These are phyloP conservation scores for Melanomma pulvis-pyrius DNA, from an alignment of 495 filamentous ascomycete species.

Conservation along the genomic window DNA sequence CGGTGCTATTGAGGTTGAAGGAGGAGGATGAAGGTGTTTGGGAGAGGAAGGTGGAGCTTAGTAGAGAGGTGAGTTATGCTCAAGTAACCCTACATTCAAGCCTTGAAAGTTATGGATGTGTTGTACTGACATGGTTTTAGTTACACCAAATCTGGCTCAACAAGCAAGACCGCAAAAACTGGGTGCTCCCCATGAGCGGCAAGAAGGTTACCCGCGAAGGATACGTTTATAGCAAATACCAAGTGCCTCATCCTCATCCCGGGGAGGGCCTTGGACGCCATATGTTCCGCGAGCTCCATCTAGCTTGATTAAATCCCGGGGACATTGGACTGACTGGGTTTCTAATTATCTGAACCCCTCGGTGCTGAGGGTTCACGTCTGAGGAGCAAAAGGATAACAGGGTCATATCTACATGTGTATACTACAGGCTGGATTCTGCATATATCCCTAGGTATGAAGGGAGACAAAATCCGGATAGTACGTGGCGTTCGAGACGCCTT, in stretches of 20 bases:
- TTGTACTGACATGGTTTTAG: too few species aligned
- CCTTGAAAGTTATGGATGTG: not conserved
- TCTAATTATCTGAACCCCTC: too few species aligned
- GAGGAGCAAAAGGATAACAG: too few species aligned
- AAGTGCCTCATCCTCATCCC: not conserved
- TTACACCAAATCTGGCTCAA: constrained; percentile 4
- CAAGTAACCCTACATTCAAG: not conserved
- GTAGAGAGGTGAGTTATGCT: constrained; percentile 29
- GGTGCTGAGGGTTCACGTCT: too few species aligned
- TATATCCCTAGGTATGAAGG: too few species aligned
- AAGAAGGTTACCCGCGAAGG: not conserved
- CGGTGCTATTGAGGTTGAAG: constrained; percentile 15
- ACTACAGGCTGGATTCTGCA: too few species aligned
- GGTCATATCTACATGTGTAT: too few species aligned
- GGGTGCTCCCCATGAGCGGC: constrained; percentile 24
- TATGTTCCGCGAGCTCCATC: not conserved
- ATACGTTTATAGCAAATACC: not conserved
- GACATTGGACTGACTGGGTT: too few species aligned
- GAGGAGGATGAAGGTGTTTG: constrained; percentile 9
- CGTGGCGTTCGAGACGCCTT: too few species aligned
- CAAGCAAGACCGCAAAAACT: constrained; percentile 19
- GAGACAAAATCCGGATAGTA: too few species aligned
- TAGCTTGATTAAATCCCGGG: constrained; percentile 5
- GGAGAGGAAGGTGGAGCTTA: constrained; percentile 19
- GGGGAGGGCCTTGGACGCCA: constrained; percentile 11